phyloP scores from a whole-genome alignment of 2,329 filamentous ascomycete species.

The Nothophaeocryptopus gaeumannii region DNA sequence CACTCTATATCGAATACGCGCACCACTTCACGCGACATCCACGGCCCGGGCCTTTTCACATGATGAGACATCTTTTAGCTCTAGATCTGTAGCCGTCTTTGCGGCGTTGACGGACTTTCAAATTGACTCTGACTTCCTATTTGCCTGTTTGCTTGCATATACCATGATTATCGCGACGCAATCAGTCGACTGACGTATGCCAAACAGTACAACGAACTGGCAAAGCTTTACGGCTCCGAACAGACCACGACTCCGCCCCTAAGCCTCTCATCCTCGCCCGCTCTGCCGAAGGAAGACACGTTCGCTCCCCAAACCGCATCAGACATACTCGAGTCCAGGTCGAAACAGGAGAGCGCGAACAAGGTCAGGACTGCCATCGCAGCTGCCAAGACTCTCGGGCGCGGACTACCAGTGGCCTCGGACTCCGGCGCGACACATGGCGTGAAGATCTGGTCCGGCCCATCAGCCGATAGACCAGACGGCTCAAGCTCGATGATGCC shows the following conservation, averaged over 20 bases:
- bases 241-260: constrained; percentile 30
- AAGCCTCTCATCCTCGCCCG: constrained; percentile 35
- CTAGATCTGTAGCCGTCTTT: constrained; percentile 50
- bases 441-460: constrained; percentile 35
- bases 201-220: constrained; percentile 35
- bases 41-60: constrained; percentile 13
- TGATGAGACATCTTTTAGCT: constrained; percentile 46
- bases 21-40: no score
- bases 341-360: constrained; percentile 37
- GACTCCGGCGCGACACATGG: constrained; percentile 20
- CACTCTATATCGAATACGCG: constrained; percentile 1
- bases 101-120: constrained; percentile 47
- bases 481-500: constrained; percentile 37
- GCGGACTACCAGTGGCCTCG: constrained; percentile 13
- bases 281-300: constrained; percentile 11
- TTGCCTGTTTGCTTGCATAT: constrained; percentile 1
- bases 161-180: background rate
- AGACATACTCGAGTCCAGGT: constrained; percentile 31
- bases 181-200: constrained; percentile 14
- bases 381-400: constrained; percentile 22
- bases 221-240: constrained; percentile 28
- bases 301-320: constrained; percentile 28
- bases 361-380: constrained; percentile 33
- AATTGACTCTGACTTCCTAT: constrained; percentile 41
- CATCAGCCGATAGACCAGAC: constrained; percentile 39